A percentile compares a stretch with the other conserved stretches of the same genome.
Evolutionary conservation across 768 basidiomycete genomes (phyloP).

Genomic region (Termitomyces sp.): DNA sequence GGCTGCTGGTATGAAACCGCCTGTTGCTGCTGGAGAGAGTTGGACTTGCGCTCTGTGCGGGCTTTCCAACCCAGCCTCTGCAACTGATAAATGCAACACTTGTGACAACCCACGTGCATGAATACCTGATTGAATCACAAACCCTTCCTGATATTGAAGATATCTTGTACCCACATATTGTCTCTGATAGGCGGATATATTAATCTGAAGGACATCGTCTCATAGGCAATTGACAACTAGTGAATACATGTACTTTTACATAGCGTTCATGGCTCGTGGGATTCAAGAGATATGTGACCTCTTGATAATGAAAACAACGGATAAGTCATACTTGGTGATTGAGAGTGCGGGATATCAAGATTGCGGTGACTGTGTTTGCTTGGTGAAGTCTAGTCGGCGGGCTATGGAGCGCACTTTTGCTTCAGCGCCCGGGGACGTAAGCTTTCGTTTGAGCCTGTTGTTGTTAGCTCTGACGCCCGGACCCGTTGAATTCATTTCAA

Average conservation of each 20-base stretch:
- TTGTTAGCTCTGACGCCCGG: constrained; percentile 48
- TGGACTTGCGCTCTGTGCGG: constrained; percentile 60
- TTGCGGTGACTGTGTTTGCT: constrained; percentile 28
- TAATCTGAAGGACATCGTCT: neutral
- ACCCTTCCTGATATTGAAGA: neutral
- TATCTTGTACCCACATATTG: neutral
- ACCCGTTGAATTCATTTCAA: constrained; percentile 43
- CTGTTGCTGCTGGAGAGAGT: constrained; percentile 21
- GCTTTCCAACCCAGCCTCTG: constrained; percentile 40
- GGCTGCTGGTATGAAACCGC: constrained; percentile 52
- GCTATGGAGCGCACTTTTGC: constrained; percentile 53
- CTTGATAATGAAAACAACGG: neutral
- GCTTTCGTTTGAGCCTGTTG: constrained; percentile 68
- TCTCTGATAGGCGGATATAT: neutral
- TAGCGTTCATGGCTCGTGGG: neutral
- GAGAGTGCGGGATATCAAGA: constrained; percentile 13
- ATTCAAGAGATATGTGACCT: neutral
- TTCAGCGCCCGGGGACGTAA: constrained; percentile 51
- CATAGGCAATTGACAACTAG: neutral
- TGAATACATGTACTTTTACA: constrained; percentile 1
- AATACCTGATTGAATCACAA: neutral
- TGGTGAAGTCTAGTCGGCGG: constrained; percentile 68
- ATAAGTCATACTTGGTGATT: neutral
- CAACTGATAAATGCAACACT: constrained; percentile 36
- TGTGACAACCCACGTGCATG: constrained; percentile 34